Conservation (phyloP, 2,329 filamentous ascomycete genomes). For the Arthroderma sp. region DNA sequence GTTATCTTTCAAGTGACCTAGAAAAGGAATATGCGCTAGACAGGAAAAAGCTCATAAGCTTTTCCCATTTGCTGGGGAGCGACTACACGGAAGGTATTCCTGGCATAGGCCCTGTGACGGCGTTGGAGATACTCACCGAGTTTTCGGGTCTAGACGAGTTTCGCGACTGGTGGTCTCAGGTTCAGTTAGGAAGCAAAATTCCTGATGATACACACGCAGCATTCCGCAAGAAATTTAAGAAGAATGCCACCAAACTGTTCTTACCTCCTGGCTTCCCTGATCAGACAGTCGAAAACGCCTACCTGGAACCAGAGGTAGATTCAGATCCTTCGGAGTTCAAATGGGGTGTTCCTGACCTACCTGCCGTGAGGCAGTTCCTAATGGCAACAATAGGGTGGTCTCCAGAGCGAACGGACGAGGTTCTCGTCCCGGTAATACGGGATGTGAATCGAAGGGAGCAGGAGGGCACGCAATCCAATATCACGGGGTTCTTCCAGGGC, state of each 20-base stretch:
- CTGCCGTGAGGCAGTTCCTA: slow-evolving; percentile 68
- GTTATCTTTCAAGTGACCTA: slow-evolving; percentile 72
- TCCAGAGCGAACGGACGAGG: slow-evolving; percentile 84
- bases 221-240: slow-evolving; percentile 80
- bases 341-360: slow-evolving; percentile 91
- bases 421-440: slow-evolving; percentile 84
- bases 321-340: slow-evolving; percentile 64
- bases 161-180: slow-evolving; percentile 71
- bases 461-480: slow-evolving; percentile 91
- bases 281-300: slow-evolving; percentile 65
- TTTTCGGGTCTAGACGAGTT: slow-evolving; percentile 66
- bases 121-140: slow-evolving; percentile 85
- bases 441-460: slow-evolving; percentile 84
- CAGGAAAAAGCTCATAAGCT: slow-evolving; percentile 72
- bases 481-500: slow-evolving; percentile 83
- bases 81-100: slow-evolving; percentile 92
- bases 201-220: slow-evolving; percentile 44
- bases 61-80: slow-evolving; percentile 81
- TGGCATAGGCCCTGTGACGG: slow-evolving; percentile 86
- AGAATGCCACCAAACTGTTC: slow-evolving; percentile 75
- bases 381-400: slow-evolving; percentile 91
- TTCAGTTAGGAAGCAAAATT: slow-evolving; percentile 56
- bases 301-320: slow-evolving; percentile 78
- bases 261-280: slow-evolving; percentile 70
- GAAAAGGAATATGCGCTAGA: slow-evolving; percentile 81